Evolutionary conservation across 768 basidiomycete species (phyloP), one percentile per base, ranked within the genome.

Genomic region (Amanita polypyramis): DNA sequence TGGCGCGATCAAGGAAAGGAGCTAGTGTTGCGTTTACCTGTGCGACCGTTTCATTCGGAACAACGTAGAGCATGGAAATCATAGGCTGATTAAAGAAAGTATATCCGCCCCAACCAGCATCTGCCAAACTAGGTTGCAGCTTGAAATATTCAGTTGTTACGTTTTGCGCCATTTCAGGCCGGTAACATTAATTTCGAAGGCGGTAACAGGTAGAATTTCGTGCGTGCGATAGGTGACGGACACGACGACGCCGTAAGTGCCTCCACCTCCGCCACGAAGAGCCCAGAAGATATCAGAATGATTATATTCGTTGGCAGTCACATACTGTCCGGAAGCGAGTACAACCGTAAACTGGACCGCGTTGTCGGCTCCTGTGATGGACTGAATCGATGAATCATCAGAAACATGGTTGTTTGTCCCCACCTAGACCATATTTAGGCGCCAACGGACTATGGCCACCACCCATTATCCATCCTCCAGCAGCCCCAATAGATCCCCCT

Each of bases 221-320:
- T 75, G 64, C 0, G 70, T 74, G 43, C 57, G 56, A 51, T 76
- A 76, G 0, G 74, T 74, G 4, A 66, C 68, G 1, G 70, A 70
- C 2, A 67, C 68, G 42, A 77, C 60, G 15, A 77, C 62, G 5
- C 72, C 75, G 39, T 62, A 77, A 0, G 71, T 76, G 10, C 70
- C 66, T 4, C 74, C 44, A 15, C 44, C 44, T 34, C 44, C 44
- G 10, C 44, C 44, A 12, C 44, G 44, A 4, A 45, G 54, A 0
- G 77, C 75, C 70, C 73, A 79, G 59, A 74, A 78, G 4, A 78
- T 64, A 46, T 77, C 72, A 2, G 59, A 11, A 50, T 76, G 60
- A 34, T 64, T 60, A 53, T 67, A 58, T 0, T 54, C 51, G 53
- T 77, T 78, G 17, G 62, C 68, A 3, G 54, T 65, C 44, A 72